Evolutionary conservation across 2,329 filamentous ascomycete genomes (phyloP).

Genomic region (Chalaropsis thielavioides): DNA sequence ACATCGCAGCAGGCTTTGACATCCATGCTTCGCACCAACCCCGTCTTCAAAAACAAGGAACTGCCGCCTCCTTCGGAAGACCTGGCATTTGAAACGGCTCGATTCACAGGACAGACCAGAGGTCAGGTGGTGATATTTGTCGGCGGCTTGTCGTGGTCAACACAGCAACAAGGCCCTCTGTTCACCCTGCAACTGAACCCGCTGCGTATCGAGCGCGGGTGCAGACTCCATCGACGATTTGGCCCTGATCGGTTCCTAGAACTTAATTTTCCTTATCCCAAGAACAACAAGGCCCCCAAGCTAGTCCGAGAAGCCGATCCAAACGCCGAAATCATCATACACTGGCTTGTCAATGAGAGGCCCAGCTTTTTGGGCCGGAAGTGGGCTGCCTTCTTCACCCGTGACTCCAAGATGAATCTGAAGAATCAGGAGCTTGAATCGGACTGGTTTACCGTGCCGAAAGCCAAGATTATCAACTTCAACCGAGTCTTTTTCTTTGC

Average conservation of each 20-base stretch:
- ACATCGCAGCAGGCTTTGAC: not conserved
- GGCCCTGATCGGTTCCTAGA: slow-evolving; percentile 46
- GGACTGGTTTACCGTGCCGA: slow-evolving; percentile 20
- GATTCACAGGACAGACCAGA: slow-evolving; percentile 26
- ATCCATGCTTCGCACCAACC: slow-evolving; percentile 25
- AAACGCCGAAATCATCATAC: slow-evolving; percentile 22
- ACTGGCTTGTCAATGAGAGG: slow-evolving; percentile 27
- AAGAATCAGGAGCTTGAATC: slow-evolving; percentile 23
- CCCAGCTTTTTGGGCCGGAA: slow-evolving; percentile 34
- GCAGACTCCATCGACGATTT: slow-evolving; percentile 41
- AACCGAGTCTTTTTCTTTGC: slow-evolving; percentile 42
- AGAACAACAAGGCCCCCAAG: slow-evolving; percentile 22
- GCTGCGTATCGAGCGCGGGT: slow-evolving; percentile 33
- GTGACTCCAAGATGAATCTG: slow-evolving; percentile 27
- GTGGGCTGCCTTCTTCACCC: slow-evolving; percentile 36
- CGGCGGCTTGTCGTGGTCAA: slow-evolving; percentile 29
- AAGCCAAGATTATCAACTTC: slow-evolving; percentile 24
- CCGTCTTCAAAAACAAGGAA: slow-evolving; percentile 29
- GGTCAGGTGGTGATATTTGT: slow-evolving; percentile 31
- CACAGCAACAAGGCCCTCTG: slow-evolving; percentile 26
- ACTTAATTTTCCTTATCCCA: slow-evolving; percentile 35
- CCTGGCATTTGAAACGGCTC: slow-evolving; percentile 33
- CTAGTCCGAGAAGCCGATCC: slow-evolving; percentile 22
- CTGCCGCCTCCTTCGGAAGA: slow-evolving; percentile 35
- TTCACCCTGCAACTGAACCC: slow-evolving; percentile 36